Evolutionary conservation across 163 green algal species (phyloP).

Genomic region (Prototheca cutis): DNA sequence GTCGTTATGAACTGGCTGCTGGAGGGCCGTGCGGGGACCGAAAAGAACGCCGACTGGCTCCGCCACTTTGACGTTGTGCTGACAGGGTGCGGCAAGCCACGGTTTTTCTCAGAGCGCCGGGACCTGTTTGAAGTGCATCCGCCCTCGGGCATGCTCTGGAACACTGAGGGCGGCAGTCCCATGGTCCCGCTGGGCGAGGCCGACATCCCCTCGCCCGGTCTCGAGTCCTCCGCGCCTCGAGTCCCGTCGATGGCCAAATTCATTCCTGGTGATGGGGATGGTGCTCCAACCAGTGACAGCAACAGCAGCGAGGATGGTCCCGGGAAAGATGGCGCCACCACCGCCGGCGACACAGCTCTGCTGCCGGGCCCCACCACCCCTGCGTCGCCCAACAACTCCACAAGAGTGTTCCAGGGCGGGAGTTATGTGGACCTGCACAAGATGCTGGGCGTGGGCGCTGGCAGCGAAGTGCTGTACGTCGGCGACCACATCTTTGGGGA

Average conservation of each 20-base stretch:
- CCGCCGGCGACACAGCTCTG: too few relatives aligned
- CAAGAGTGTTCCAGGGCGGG: conserved; percentile 75
- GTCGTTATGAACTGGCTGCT: conserved; percentile 97
- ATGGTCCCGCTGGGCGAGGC: conserved; percentile 71
- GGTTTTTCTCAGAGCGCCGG: conserved; percentile 67
- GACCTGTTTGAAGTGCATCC: conserved; percentile 74
- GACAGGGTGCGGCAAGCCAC: conserved; percentile 76
- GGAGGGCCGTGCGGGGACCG: conserved; percentile 15
- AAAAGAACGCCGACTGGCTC: conserved; percentile 54
- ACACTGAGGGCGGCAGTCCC: conserved; percentile 89
- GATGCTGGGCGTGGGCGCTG: conserved; percentile 68
- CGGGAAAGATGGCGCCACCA: too few relatives aligned
- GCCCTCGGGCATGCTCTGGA: conserved; percentile 58
- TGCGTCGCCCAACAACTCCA: not conserved
- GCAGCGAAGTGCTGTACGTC: conserved; percentile 73
- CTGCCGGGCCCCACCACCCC: too few relatives aligned
- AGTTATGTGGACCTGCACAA: conserved; percentile 80
- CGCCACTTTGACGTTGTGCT: conserved; percentile 83
- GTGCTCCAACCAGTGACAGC: too few relatives aligned
- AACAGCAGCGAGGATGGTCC: too few relatives aligned
- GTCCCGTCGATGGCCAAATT: too few relatives aligned
- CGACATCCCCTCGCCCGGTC: conserved; percentile 27
- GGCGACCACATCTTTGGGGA: conserved; percentile 98
- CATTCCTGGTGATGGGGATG: too few relatives aligned
- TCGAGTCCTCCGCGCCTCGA: conserved; percentile 7